Percentiles rank a stretch among this genome's conserved stretches.
Conservation (phyloP, 1,284 basidiomycete genomes). For the Fomes fomentarius region DNA sequence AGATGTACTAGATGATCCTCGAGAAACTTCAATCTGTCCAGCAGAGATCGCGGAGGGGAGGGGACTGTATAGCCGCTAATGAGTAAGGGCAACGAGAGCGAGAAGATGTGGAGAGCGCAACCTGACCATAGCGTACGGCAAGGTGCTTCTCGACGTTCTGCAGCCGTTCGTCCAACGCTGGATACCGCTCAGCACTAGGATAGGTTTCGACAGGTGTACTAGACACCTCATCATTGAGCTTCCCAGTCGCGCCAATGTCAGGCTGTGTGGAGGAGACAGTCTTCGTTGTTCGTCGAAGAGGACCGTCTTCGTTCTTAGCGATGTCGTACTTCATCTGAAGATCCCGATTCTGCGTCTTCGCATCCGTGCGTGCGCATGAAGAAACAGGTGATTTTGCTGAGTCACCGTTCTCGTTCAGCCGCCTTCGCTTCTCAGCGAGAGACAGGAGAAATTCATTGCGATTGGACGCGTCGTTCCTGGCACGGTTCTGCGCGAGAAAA, state of each 20-base stretch:
- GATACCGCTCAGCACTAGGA: conserved; percentile 45
- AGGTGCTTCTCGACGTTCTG: conserved; percentile 69
- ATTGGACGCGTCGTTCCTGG: conserved; percentile 74
- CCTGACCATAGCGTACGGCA: conserved; percentile 70
- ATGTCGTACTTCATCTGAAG: conserved; percentile 83
- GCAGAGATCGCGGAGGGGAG: conserved; percentile 61
- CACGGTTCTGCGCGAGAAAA: conserved; percentile 69
- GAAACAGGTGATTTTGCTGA: conserved; percentile 29
- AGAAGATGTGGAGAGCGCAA: background rate
- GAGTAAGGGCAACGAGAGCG: background rate
- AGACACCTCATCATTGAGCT: conserved; percentile 15
- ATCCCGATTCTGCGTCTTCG: conserved; percentile 69
- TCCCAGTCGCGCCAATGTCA: conserved; percentile 17
- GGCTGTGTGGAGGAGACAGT: background rate
- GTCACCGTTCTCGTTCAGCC: conserved; percentile 35
- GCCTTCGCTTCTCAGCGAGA: conserved; percentile 54
- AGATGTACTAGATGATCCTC: conserved; percentile 76
- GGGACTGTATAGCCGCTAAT: conserved; percentile 66
- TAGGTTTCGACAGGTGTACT: conserved; percentile 33
- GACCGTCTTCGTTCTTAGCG: conserved; percentile 77
- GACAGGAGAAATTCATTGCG: conserved; percentile 70
- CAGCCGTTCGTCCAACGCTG: conserved; percentile 65
- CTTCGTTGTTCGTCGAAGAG: conserved; percentile 61
- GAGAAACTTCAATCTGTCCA: conserved; percentile 65
- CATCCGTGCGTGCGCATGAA: conserved; percentile 75